Evolutionary conservation across 805 yeast genomes (phyloP).

Genomic region (Candida odintsovae): DNA sequence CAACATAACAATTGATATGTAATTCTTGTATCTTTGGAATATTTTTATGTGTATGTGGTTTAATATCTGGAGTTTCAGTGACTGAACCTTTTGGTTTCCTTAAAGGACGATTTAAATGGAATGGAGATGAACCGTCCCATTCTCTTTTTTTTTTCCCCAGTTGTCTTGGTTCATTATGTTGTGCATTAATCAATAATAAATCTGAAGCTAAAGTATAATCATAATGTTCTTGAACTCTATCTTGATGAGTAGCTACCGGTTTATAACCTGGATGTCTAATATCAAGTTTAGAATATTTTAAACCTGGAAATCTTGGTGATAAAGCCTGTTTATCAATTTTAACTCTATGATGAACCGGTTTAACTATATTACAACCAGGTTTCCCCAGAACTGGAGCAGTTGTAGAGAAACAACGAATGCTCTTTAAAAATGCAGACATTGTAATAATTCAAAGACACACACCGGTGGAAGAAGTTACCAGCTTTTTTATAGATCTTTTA

Average conservation of each 20-base stretch:
- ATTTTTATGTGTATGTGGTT: conserved; percentile 59
- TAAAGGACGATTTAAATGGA: conserved; percentile 76
- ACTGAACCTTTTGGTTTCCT: conserved; percentile 72
- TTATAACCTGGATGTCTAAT: conserved; percentile 72
- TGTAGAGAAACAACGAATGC: conserved; percentile 19
- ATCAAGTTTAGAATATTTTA: conserved; percentile 64
- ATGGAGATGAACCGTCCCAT: conserved; percentile 88
- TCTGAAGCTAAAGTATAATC: conserved; percentile 70
- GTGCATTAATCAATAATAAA: conserved; percentile 68
- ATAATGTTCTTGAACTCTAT: conserved; percentile 75
- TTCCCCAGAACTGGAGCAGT: conserved; percentile 28
- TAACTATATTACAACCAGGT: conserved; percentile 65
- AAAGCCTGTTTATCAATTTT: conserved; percentile 67
- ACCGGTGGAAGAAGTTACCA: too few species aligned
- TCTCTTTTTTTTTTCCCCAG: conserved; percentile 69
- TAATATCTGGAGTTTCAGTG: conserved; percentile 68
- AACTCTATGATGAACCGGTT: conserved; percentile 90
- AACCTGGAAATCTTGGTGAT: conserved; percentile 67
- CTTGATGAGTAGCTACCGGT: conserved; percentile 73
- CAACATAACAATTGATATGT: conserved; percentile 69
- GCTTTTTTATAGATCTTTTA: too few species aligned
- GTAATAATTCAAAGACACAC: neutral
- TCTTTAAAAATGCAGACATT: neutral
- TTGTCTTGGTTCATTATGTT: conserved; percentile 50
- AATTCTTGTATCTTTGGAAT: conserved; percentile 70